Base-by-base conservation (phyloP, 1,139 yeast genomes). In the Geotrichum phurueaensis region DNA sequence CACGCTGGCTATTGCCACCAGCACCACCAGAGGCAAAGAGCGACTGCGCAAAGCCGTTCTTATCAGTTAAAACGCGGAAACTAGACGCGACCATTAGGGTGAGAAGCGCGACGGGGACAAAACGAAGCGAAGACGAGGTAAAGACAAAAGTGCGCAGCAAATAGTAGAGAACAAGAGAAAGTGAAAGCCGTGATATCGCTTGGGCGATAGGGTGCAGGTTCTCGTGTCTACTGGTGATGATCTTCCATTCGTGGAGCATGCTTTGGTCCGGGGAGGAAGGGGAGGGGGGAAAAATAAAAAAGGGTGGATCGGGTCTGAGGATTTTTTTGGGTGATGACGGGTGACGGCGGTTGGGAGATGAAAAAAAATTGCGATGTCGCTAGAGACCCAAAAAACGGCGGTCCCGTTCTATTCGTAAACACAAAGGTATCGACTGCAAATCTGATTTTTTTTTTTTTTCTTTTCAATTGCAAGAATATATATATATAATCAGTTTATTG, bases 401-500 rank as follows among this genome's bases (percentile, higher is more conserved):
- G 12, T 12, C 31, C 31, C 31, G 31, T 10, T 27, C 9, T 10
- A 27, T 7, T 27, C 31, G 5, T 27, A 27, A 27, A 5, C 31
- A 7, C 31, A 27, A 27, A 7, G 31, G 31, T 27, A 2, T 10
- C 31, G 31, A 27, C 31, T 27, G 31, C 31, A 27, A 27, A 27
- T 27, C 31, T 27, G 31, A 27, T 7, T 7, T 5, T 27, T 27
- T n/a, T n/a, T n/a, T n/a, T n/a, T n/a, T n/a, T n/a, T n/a, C n/a
- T n/a, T n/a, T n/a, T n/a, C n/a, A n/a, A n/a, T n/a, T n/a, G n/a
- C n/a, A 29, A 5, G 33, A 9, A 29, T 86, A 81, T 56, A 82
- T 71, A 9, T 75, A 6, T 29, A 29, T 29, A 29, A 6, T 29
- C 33, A 63, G 65, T 81, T 81, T 18, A 29, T 29, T 29, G 33